A percentile compares a stretch with the other conserved stretches of the same genome.
Evolutionary conservation across 352 stramenopile species (phyloP).

Genomic region (Elongisporangium anandrum): DNA sequence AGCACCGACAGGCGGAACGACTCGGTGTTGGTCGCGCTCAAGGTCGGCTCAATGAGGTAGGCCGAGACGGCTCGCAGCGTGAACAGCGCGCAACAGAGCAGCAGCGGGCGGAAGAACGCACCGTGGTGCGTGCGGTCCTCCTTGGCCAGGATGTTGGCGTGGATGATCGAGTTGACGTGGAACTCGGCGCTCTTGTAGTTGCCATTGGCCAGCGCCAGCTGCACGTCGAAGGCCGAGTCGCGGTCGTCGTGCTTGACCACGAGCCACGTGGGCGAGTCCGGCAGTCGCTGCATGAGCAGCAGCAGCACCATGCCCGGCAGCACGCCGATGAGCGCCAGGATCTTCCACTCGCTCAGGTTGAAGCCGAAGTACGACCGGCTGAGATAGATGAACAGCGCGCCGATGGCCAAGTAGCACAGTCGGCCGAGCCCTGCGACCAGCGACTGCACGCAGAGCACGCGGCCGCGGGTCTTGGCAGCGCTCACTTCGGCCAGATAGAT

Average conservation of each 20-base stretch:
- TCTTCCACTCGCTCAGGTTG: constrained; percentile 81
- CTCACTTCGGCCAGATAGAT: constrained; percentile 75
- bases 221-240: constrained; percentile 55
- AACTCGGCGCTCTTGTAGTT: constrained; percentile 53
- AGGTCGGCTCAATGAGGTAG: constrained; percentile 45
- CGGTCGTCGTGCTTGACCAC: constrained; percentile 67
- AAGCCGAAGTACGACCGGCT: constrained; percentile 69
- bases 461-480: constrained; percentile 49
- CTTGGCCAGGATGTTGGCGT: constrained; percentile 56
- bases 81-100: constrained; percentile 50
- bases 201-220: constrained; percentile 44
- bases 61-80: constrained; percentile 41
- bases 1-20: constrained; percentile 60
- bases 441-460: constrained; percentile 40
- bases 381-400: constrained; percentile 53
- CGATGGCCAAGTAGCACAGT: constrained; percentile 48
- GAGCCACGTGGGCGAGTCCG: constrained; percentile 79
- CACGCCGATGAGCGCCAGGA: constrained; percentile 48
- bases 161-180: constrained; percentile 70
- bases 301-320: constrained; percentile 47
- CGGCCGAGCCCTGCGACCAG: constrained; percentile 32
- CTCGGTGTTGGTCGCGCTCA: constrained; percentile 34
- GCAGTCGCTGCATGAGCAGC: constrained; percentile 59
- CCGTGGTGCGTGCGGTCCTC: constrained; percentile 48
- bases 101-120: constrained; percentile 64